Evolutionary conservation across 1,284 basidiomycete genomes (phyloP).

Genomic region (Trichosporon coremiiforme): DNA sequence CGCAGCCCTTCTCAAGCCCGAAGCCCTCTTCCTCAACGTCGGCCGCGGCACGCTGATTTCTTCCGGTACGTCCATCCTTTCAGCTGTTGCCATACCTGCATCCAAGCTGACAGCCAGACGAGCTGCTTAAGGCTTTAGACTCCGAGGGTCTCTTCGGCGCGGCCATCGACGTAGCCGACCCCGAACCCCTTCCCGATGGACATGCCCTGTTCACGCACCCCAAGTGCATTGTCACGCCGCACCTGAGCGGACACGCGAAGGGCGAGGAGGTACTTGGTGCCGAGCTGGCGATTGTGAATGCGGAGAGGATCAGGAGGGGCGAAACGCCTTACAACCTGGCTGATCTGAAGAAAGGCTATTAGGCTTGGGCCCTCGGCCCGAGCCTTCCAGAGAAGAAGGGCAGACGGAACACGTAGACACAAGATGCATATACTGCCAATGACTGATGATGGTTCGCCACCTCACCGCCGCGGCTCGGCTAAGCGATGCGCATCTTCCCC

Average conservation of each 20-base stretch:
- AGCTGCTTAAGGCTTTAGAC: slow-evolving; percentile 42
- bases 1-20: slow-evolving; percentile 39
- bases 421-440: too few species aligned
- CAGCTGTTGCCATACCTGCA: too few species aligned
- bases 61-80: slow-evolving; percentile 29
- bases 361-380: too few species aligned
- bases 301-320: slow-evolving; percentile 40
- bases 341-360: too few species aligned
- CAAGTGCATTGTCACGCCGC: slow-evolving; percentile 46
- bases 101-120: slow-evolving; percentile 37
- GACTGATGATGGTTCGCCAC: too few species aligned
- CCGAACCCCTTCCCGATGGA: slow-evolving; percentile 45
- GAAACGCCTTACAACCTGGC: slow-evolving; percentile 41
- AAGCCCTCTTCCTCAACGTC: slow-evolving; percentile 51
- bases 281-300: slow-evolving; percentile 51
- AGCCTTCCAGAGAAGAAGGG: too few species aligned
- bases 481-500: slow-evolving; percentile 49
- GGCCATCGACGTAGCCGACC: slow-evolving; percentile 52
- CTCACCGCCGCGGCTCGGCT: too few species aligned
- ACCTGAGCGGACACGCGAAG: slow-evolving; percentile 45
- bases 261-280: slow-evolving; percentile 44
- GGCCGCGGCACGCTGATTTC: slow-evolving; percentile 49
- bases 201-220: slow-evolving; percentile 49
- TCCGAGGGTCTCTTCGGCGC: slow-evolving; percentile 40
- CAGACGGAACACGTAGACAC: too few species aligned